Evolutionary conservation across 2,329 filamentous ascomycete species (phyloP).

Genomic region (Eutypa lata): DNA sequence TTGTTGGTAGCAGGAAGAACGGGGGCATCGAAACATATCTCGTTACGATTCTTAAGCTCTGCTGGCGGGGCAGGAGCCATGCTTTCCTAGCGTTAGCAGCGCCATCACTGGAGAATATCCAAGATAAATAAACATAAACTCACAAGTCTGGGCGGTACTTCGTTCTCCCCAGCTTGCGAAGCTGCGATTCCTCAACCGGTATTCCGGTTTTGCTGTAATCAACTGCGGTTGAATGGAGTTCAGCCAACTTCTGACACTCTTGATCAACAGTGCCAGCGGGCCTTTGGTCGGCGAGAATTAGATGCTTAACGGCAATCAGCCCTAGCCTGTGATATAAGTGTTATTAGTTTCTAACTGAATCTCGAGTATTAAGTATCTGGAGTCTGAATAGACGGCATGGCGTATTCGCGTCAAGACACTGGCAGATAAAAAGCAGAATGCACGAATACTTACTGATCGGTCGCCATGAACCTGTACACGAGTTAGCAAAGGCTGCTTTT

Average conservation of each 20-base stretch:
- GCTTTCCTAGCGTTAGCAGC: slow-evolving; percentile 22
- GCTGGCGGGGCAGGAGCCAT: slow-evolving; percentile 44
- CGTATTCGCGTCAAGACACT: background rate
- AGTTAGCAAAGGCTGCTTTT: background rate
- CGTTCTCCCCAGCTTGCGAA: slow-evolving; percentile 36
- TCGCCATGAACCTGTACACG: slow-evolving; percentile 22
- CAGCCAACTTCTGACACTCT: slow-evolving; percentile 54
- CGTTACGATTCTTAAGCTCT: slow-evolving; percentile 41
- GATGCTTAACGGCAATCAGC: slow-evolving; percentile 61
- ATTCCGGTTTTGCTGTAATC: slow-evolving; percentile 77
- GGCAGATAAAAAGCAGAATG: background rate
- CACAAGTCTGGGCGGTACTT: slow-evolving; percentile 53
- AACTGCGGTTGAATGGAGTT: slow-evolving; percentile 67
- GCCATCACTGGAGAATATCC: background rate
- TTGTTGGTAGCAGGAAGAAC: slow-evolving; percentile 30
- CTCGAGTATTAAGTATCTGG: background rate
- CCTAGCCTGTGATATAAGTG: slow-evolving; percentile 22
- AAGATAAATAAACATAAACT: slow-evolving; percentile 21
- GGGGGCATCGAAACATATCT: slow-evolving; percentile 36
- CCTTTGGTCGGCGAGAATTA: slow-evolving; percentile 60
- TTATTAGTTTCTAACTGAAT: background rate
- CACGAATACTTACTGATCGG: slow-evolving; percentile 23
- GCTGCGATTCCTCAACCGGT: slow-evolving; percentile 42
- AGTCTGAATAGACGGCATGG: background rate
- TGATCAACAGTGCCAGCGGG: slow-evolving; percentile 46